Base-by-base conservation (phyloP, 495 filamentous ascomycete species). In the Aspergillus ellipticus region DNA sequence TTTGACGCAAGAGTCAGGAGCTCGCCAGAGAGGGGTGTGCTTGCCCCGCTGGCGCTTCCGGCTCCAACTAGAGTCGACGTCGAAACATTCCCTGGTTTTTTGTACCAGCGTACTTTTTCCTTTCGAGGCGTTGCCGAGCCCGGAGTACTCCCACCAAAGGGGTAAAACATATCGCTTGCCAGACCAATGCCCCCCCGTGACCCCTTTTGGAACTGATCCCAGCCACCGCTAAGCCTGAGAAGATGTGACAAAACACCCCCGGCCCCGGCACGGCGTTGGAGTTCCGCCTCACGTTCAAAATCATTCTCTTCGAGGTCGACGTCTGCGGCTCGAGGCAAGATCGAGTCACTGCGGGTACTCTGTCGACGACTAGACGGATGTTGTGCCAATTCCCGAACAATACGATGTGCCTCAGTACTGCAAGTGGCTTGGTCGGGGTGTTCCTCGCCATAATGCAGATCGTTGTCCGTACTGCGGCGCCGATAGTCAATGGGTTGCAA, bases 181-280 rank as follows among this genome's bases (percentile, higher is more conserved):
- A 54, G 2, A 21, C 42, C 4, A 17, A 43, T 5, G 39, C 46
- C 37, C 53, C 46, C 37, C 53, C 26, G 5, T 54, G 41, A 6
- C 9, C 29, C 24, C 29, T 29, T 29, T 28, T 17, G 50, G 10
- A 33, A 29, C 6, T 21, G 53, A 49, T 45, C 64, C 46, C 43
- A 55, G 5, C 41, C 42, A 1, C 57, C 56, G 43, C 69, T 68
- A 16, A 73, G 47, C 35, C 65, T 67, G 1, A 73, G 61, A 17
- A 74, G 51, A 39, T 74, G 72, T 2, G 70, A 69, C 15, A 74
- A 45, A 26, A 74, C 60, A 1, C 69, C 69, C 11, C 70, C 72
- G 2, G 64, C 64, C 13, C 63, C 69, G 29, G 62, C 59, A 6
- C 68, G 61, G 51, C 58, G 2, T 9, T 4, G 28, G n/a, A 41